Evolutionary conservation across 306 rosid genomes (phyloP).

Genomic region (Alnus rubra): DNA sequence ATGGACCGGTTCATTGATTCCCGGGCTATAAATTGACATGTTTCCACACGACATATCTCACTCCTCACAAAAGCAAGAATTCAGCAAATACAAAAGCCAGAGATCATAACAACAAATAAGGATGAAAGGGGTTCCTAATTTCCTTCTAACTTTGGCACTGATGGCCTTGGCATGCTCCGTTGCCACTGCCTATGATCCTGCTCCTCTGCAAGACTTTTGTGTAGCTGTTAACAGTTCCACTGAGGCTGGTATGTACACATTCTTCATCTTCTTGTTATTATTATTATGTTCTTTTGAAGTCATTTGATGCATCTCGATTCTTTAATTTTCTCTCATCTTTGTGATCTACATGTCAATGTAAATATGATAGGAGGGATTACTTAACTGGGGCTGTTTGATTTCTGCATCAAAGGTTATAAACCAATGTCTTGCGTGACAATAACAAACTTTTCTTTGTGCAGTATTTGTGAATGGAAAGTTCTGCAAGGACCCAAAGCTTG

Average conservation of each 20-base stretch:
- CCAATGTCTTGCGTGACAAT: neutral
- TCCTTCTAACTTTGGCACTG: neutral
- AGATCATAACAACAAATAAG: neutral
- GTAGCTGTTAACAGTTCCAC: neutral
- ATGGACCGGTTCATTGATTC: neutral
- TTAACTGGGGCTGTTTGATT: too few species aligned
- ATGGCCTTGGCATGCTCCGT: neutral
- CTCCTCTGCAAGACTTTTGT: neutral
- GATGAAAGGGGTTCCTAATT: neutral
- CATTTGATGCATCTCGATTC: too few species aligned
- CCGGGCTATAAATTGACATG: neutral
- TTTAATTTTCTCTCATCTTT: too few species aligned
- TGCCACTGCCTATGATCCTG: neutral
- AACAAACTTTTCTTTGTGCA: neutral
- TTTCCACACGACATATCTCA: neutral
- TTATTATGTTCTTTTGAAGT: too few species aligned
- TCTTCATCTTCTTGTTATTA: too few species aligned
- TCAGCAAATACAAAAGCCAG: neutral
- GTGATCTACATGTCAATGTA: neutral
- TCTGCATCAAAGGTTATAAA: neutral
- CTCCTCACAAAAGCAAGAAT: neutral
- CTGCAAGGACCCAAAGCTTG: neutral
- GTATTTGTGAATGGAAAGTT: neutral
- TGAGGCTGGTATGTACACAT: neutral
- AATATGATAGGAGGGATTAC: neutral